Conservation (phyloP, 169 alveolate genomes). For the Sarcocystis neurona region DNA sequence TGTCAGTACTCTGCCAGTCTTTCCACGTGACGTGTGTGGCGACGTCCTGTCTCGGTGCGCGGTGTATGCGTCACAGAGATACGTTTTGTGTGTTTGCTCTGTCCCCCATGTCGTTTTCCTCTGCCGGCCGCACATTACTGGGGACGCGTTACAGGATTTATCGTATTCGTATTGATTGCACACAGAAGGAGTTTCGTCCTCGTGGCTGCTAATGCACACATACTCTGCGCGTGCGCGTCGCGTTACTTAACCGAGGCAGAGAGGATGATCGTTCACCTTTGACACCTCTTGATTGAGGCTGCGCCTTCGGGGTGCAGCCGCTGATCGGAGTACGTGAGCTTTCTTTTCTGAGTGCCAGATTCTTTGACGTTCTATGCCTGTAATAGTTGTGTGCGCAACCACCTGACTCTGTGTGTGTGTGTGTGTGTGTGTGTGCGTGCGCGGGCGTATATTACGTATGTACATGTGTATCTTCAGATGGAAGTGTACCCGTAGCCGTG, state of each 20-base stretch:
- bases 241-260: background rate
- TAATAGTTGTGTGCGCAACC: no score
- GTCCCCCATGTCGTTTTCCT: background rate
- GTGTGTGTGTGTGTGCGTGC: background rate
- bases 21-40: no score
- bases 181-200: background rate
- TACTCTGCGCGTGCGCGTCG: no score
- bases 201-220: no score
- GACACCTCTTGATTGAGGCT: conserved; percentile 47
- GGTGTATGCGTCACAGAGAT: no score
- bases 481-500: no score
- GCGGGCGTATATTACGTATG: background rate
- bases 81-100: no score
- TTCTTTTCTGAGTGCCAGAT: background rate
- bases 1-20: no score
- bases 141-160: background rate
- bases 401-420: no score
- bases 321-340: conserved; percentile 16
- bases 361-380: background rate
- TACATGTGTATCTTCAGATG: background rate
- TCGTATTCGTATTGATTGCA: background rate
- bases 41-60: no score
- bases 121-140: background rate
- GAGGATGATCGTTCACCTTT: background rate
- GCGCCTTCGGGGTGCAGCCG: background rate